Conservation (phyloP, 257 asterid genomes). For the Vinca minor region DNA sequence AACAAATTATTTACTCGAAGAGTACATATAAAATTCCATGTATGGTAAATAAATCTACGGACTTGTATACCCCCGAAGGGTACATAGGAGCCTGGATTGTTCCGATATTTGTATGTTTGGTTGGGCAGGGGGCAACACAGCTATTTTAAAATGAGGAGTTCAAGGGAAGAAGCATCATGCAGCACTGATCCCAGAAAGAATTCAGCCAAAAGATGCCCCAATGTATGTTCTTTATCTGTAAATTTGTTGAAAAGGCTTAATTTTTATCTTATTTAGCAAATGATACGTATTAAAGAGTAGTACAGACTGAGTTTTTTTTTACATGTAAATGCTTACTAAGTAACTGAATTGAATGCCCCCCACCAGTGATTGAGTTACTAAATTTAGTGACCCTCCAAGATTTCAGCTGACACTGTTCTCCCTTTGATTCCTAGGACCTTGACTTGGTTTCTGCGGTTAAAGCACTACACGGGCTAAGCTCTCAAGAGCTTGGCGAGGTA, state of each 20-base stretch:
- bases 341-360: neutral
- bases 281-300: too few species aligned
- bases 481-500: constrained; percentile 72
- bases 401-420: neutral
- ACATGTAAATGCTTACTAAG: neutral
- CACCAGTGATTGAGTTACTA: neutral
- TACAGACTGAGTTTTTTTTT: neutral
- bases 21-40: neutral
- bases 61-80: neutral
- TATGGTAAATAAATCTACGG: neutral
- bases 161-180: constrained; percentile 56
- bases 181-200: constrained; percentile 38
- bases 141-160: constrained; percentile 40
- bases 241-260: neutral
- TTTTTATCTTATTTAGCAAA: neutral
- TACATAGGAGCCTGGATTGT: neutral
- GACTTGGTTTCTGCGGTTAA: constrained; percentile 78
- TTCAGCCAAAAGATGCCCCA: constrained; percentile 29
- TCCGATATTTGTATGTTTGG: neutral
- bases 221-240: constrained; percentile 26
- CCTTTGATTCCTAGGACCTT: constrained; percentile 48
- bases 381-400: too few species aligned
- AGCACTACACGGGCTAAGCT: constrained; percentile 71
- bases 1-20: too few species aligned
- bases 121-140: constrained; percentile 18